Conservation (phyloP, 2,329 filamentous ascomycete species). For the Talaromyces marneffei region DNA sequence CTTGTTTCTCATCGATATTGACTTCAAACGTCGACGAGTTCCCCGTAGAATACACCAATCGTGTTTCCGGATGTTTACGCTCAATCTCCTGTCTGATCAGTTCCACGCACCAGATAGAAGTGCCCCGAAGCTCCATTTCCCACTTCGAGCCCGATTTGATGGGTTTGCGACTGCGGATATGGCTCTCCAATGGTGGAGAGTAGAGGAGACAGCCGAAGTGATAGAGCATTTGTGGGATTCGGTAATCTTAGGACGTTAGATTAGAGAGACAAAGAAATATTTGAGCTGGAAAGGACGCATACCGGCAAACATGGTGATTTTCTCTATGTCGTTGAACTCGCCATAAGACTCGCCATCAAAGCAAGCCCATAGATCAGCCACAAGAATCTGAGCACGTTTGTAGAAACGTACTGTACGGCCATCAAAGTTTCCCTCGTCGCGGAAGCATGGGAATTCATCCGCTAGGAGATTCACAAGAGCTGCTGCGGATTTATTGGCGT, state of each 20-base stretch:
- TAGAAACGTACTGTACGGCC: constrained; percentile 72
- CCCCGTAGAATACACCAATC: constrained; percentile 7
- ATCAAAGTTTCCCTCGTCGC: constrained; percentile 72
- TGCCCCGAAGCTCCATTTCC: constrained; percentile 85
- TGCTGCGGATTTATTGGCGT: constrained; percentile 73
- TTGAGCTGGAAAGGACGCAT: constrained; percentile 12
- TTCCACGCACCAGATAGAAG: constrained; percentile 95
- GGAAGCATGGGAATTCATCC: constrained; percentile 75
- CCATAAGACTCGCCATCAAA: constrained; percentile 79
- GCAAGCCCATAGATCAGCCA: constrained; percentile 94
- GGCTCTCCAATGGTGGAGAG: constrained; percentile 68
- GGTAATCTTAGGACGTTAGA: constrained; percentile 60
- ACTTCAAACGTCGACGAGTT: constrained; percentile 1
- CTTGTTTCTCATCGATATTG: not conserved
- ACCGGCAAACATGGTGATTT: constrained; percentile 94
- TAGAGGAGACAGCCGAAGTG: constrained; percentile 76
- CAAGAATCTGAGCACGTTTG: constrained; percentile 92
- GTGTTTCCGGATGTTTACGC: constrained; percentile 58
- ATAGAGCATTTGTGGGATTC: constrained; percentile 88
- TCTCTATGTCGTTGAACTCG: constrained; percentile 81
- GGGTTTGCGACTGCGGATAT: constrained; percentile 58
- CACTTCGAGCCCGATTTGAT: constrained; percentile 68
- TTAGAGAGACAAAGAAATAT: not conserved
- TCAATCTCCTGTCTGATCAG: constrained; percentile 77
- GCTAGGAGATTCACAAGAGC: constrained; percentile 80